A percentile compares a stretch with the other conserved stretches of the same genome.
phyloP scores from a whole-genome alignment of 202 grass and related monocot species.

The Carex arenaria region DNA sequence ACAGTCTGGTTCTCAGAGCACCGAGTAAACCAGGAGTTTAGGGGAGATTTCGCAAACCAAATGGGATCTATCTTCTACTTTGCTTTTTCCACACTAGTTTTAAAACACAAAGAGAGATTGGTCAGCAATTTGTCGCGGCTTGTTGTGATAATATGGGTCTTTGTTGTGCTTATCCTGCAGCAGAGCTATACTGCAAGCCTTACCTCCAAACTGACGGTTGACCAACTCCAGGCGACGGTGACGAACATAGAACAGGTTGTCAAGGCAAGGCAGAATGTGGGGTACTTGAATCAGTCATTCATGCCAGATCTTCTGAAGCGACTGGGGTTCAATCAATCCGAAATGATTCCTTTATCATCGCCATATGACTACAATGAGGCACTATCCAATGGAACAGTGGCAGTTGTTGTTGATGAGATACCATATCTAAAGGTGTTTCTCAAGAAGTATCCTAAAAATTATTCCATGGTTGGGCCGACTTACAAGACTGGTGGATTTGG shows the following conservation, averaged over 20 bases:
- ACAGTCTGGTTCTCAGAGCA: constrained; percentile 83
- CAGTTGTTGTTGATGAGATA: constrained; percentile 77
- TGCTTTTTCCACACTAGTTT: constrained; percentile 74
- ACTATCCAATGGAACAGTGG: constrained; percentile 56
- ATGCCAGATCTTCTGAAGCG: constrained; percentile 47
- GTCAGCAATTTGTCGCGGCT: constrained; percentile 54
- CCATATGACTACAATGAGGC: constrained; percentile 55
- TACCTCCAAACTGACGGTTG: constrained; percentile 65
- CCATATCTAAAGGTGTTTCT: constrained; percentile 84
- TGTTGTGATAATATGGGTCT: constrained; percentile 58
- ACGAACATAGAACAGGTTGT: constrained; percentile 65
- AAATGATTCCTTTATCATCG: constrained; percentile 43
- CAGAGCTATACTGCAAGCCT: constrained; percentile 82
- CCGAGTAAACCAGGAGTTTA: constrained; percentile 57
- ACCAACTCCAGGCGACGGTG: constrained; percentile 74
- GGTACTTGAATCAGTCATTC: constrained; percentile 72
- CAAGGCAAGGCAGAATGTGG: constrained; percentile 39
- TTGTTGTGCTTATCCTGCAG: constrained; percentile 79
- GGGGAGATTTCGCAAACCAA: constrained; percentile 40
- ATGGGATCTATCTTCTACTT: constrained; percentile 71
- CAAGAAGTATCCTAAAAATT: constrained; percentile 40
- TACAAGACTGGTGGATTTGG: constrained; percentile 77
- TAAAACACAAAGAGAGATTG: constrained; percentile 58
- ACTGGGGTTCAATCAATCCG: constrained; percentile 42
- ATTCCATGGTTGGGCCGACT: constrained; percentile 62